Evolutionary conservation across 2,329 filamentous ascomycete genomes (phyloP), one percentile per base, ranked within the genome.

Genomic region (Calonectria pteridis): DNA sequence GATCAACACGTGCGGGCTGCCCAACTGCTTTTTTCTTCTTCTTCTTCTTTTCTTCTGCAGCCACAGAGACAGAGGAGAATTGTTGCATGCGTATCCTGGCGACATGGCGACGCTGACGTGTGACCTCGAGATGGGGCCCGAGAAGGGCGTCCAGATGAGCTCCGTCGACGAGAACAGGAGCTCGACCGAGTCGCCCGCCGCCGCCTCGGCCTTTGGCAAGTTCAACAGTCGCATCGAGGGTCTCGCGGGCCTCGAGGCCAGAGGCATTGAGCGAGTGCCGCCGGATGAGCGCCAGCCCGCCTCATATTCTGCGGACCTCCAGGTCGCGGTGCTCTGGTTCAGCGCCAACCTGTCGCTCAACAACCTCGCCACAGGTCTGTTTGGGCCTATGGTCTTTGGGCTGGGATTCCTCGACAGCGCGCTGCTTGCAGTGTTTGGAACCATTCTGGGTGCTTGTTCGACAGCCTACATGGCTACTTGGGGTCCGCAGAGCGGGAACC

Each of bases 401-500:
- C 88, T 96, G 11, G 93, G 94, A 13, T 95, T 94, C 77, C 87
- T 93, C 63, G 94, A 96, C 80, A 91, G 92, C 10, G 91, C 94
- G 40, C 85, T 96, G 58, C 90, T 92, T 37, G 92, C 94, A 73
- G 83, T 96, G 67, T 94, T 95, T 84, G 90, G 96, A 86, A 96
- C 95, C 79, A 81, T 95, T 6, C 86, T 96, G 13, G 93, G 93
- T n/a, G 89, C 93, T 63, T 81, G 92, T 63, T 93, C 94, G 0
- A 94, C 95, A 20, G 93, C 91, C 81, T 95, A 93, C 84, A 95
- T 95, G 87, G 94, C 93, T 2, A 94, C 91, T 23, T 95, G 95
- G 80, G 94, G 94, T 3, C 92, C 94, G 3, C 86, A 86, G 11
- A 95, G 95, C 77, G 94, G 94, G 5, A 87, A 95, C 76, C 91